Evolutionary conservation across 75 land plant species (phyloP), one percentile per base, ranked within the genome.

Genomic region (Ceratopteris richardii): DNA sequence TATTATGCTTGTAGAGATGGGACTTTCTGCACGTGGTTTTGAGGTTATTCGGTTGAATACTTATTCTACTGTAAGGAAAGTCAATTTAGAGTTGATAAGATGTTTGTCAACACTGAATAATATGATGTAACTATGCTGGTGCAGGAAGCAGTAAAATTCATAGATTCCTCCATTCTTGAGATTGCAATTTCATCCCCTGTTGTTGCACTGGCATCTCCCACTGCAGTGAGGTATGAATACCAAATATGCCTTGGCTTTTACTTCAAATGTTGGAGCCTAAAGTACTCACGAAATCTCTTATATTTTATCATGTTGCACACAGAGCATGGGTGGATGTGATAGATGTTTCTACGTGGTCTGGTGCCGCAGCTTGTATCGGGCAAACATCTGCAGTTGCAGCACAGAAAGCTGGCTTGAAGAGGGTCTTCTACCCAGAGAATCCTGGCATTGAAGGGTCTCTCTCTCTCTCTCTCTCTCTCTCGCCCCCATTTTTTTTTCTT

Each of bases 311-410:
- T 4, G 9, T 33, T 9, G 37, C 37, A 33, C 36, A 58, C 76
- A 94, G 98, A 51, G 84, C 90, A 26, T 94, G 98, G 98, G 72
- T 83, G 50, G 74, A 81, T 54, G 68, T 86, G 17, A 67, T 86
- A 48, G 66, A 79, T 30, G 65, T 71, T 30, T 44, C 66, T 6
- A 43, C 52, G 0, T 90, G 99, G 99, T 55, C 68, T 20, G 81
- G 86, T 54, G 64, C 82, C 31, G 84, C 85, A 64, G 99, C 92
- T 57, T 95, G 99, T 66, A 95, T 95, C 59, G 99, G 99, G n/a
- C 82, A 84, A 63, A 87, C 92, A 68, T 81, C 99, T 66, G 99
- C 88, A 33, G 44, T 56, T 2, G 88, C 96, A 62, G 96, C 99
- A 43, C 75, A 66, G 64, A 74, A 68, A 64, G 76, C 86, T 41